Evolutionary conservation across 2,329 filamentous ascomycete species (phyloP).

Genomic region (Fusarium beomiforme): DNA sequence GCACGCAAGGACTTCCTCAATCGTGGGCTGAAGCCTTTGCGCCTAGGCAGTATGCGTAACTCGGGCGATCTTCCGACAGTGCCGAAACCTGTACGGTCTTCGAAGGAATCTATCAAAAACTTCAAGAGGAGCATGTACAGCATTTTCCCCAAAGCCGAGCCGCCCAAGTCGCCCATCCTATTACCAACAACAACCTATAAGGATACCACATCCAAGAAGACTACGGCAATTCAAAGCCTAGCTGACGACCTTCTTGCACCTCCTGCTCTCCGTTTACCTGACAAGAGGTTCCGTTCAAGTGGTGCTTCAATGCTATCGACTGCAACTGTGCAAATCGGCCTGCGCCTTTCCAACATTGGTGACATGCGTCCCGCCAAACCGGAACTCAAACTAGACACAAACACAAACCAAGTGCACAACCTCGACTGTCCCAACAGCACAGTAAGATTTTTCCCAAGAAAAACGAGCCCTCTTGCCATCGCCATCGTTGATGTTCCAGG

Average conservation of each 20-base stretch:
- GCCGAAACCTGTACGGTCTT: constrained; percentile 30
- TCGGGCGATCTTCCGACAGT: constrained; percentile 22
- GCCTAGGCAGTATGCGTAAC: constrained; percentile 37
- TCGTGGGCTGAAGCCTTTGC: constrained; percentile 27
- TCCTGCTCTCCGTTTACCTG: constrained; percentile 54
- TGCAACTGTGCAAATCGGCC: constrained; percentile 76
- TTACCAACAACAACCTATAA: constrained; percentile 61
- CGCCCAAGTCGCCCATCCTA: constrained; percentile 44
- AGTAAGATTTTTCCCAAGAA: constrained; percentile 30
- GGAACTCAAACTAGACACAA: constrained; percentile 27
- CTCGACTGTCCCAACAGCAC: constrained; percentile 48
- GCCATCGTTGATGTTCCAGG: constrained; percentile 41
- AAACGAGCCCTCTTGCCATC: constrained; percentile 40
- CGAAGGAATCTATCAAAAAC: constrained; percentile 36
- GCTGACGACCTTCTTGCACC: constrained; percentile 47
- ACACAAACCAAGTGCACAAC: constrained; percentile 48
- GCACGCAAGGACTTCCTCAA: constrained; percentile 37
- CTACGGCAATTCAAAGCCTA: neutral
- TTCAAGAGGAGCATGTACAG: constrained; percentile 43
- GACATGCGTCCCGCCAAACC: constrained; percentile 54
- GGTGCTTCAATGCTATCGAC: constrained; percentile 72
- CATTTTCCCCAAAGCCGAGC: constrained; percentile 36
- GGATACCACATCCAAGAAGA: constrained; percentile 22
- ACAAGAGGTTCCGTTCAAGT: constrained; percentile 59
- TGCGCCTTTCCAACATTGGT: constrained; percentile 70